Percentiles rank a stretch among this genome's conserved stretches.
phyloP scores from a whole-genome alignment of 1,284 basidiomycete species.

The Leccinum fallax region DNA sequence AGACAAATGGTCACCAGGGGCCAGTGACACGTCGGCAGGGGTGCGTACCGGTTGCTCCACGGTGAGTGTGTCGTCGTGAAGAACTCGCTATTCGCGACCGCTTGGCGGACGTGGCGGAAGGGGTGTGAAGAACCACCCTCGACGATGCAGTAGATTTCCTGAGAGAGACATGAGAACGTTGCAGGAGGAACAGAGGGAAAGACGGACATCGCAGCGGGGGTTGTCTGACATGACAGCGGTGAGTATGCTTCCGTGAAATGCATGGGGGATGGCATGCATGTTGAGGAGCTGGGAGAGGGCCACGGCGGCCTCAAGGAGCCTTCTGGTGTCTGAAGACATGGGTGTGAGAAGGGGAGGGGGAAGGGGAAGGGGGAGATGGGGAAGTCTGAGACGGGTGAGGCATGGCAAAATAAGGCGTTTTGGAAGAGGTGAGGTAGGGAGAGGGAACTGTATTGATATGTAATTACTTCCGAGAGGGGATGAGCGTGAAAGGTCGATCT shows the following conservation, averaged over 20 bases:
- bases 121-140: constrained; percentile 53
- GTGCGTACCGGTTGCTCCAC: constrained; percentile 54
- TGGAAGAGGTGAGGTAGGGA: constrained; percentile 8
- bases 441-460: constrained; percentile 17
- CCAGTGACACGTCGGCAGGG: constrained; percentile 16
- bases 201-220: constrained; percentile 48
- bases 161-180: constrained; percentile 7
- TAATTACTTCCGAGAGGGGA: constrained; percentile 33
- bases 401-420: constrained; percentile 31
- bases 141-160: constrained; percentile 62
- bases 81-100: constrained; percentile 45
- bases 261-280: constrained; percentile 48
- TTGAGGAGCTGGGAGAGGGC: constrained; percentile 48
- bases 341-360: constrained; percentile 9
- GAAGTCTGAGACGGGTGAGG: constrained; percentile 2
- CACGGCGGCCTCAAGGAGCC: constrained; percentile 53
- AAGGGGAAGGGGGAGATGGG: constrained; percentile 1
- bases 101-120: constrained; percentile 58
- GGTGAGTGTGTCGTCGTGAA: constrained; percentile 49
- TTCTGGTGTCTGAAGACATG: constrained; percentile 47
- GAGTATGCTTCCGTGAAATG: constrained; percentile 55
- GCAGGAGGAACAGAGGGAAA: neutral
- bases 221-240: constrained; percentile 52
- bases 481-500: constrained; percentile 27
- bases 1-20: constrained; percentile 17